These are phyloP conservation scores for Geotrichum fermentans DNA, from an alignment of 1,139 yeast species.

Conservation along the genomic window DNA sequence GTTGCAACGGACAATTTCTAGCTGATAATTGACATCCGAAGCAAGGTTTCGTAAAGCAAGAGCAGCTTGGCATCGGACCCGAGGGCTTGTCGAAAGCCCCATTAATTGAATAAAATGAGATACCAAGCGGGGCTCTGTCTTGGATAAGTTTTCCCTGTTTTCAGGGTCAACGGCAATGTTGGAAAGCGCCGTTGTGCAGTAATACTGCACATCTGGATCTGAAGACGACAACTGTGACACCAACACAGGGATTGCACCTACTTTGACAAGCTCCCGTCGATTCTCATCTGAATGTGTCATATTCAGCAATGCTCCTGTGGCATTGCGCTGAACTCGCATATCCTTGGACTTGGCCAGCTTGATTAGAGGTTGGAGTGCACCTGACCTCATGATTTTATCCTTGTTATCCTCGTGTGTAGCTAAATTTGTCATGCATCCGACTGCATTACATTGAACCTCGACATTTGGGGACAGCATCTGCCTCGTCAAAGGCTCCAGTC, in stretches of 20 bases:
- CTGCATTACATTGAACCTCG: slow-evolving; percentile 98
- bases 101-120: slow-evolving; percentile 80
- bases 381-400: slow-evolving; percentile 90
- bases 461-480: slow-evolving; percentile 97
- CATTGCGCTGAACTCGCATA: slow-evolving; percentile 93
- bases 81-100: slow-evolving; percentile 81
- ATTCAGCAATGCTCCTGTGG: slow-evolving; percentile 93
- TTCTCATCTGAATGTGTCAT: slow-evolving; percentile 98
- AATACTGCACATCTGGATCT: slow-evolving; percentile 96
- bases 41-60: slow-evolving; percentile 93
- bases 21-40: slow-evolving; percentile 84
- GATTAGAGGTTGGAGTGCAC: slow-evolving; percentile 92
- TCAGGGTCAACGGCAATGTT: slow-evolving; percentile 95
- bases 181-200: slow-evolving; percentile 94
- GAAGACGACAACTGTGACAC: slow-evolving; percentile 79
- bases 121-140: slow-evolving; percentile 89
- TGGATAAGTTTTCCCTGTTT: slow-evolving; percentile 80
- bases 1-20: slow-evolving; percentile 81
- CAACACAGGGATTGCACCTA: slow-evolving; percentile 96
- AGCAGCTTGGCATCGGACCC: slow-evolving; percentile 98
- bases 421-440: slow-evolving; percentile 94
- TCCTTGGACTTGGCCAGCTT: slow-evolving; percentile 91
- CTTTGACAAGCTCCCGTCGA: slow-evolving; percentile 91
- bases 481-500: slow-evolving; percentile 88
- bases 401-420: slow-evolving; percentile 99